Base-by-base conservation (phyloP, 768 basidiomycete species). In the Clavulina sp. region DNA sequence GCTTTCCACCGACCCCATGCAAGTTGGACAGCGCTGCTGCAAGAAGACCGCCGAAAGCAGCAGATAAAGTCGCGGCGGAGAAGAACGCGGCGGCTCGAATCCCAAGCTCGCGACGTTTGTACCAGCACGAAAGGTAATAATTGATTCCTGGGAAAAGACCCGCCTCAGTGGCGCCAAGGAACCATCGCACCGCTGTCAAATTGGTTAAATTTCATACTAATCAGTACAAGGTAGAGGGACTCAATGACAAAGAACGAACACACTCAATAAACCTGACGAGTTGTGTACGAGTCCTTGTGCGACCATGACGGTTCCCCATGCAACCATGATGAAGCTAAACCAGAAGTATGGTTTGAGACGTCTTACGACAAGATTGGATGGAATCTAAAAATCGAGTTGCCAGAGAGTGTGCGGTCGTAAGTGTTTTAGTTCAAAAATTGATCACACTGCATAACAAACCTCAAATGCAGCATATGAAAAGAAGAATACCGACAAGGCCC, bases 281-380 rank as follows among this genome's bases (percentile, higher is more conserved):
- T 69, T 6, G 73, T n/a, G n/a, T n/a, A n/a, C n/a, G n/a, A n/a
- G n/a, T n/a, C n/a, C n/a, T n/a, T n/a, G n/a, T n/a, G n/a, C n/a
- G n/a, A n/a, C n/a, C n/a, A n/a, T 70, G 13, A 77, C 70, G n/a
- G 80, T 46, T 18, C 81, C 81, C 81, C 82, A 84, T 0, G 75
- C 57, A 0, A 73, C 70, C 46, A 81, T 63, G 71, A 81, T 75
- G 1, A 73, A 62, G 0, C 81, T 80, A 60, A 80, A 69, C 44
- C 74, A 63, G 52, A 75, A 69, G n/a, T 78, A 71, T 1, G 80
- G 76, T 2, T 77, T 73, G 43, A 70, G 49, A 40, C 33, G 32
- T 54, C 33, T 43, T 19, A 23, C 21, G 9, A 41, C 36, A 16
- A 7, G n/a, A n/a, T n/a, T n/a, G n/a, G n/a, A n/a, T n/a, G n/a